Percentiles rank a stretch among this genome's conserved stretches.
Evolutionary conservation across 2,329 filamentous ascomycete genomes (phyloP).

Genomic region (Biscogniauxia marginata): DNA sequence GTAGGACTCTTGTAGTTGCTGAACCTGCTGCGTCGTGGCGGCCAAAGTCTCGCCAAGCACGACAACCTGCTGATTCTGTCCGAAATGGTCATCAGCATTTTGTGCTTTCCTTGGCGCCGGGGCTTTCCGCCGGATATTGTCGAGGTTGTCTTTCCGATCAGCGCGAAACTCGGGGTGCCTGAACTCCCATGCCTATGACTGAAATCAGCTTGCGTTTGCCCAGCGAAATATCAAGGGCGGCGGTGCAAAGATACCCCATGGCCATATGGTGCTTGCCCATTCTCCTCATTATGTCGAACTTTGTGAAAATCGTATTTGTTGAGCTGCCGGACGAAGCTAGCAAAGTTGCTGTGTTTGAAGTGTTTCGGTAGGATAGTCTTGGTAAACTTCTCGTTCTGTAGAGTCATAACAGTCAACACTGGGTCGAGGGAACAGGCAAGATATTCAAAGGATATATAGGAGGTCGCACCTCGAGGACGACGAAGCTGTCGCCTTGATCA

Average conservation of each 20-base stretch:
- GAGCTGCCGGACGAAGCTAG: conserved; percentile 73
- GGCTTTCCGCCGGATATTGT: conserved; percentile 94
- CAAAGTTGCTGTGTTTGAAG: conserved; percentile 83
- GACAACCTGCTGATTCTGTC: conserved; percentile 83
- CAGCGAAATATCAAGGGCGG: background rate
- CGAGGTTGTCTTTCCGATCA: conserved; percentile 92
- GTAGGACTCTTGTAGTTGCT: conserved; percentile 81
- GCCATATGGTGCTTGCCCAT: conserved; percentile 76
- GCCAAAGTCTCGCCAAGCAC: conserved; percentile 84
- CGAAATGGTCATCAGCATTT: conserved; percentile 64
- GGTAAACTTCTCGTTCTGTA: conserved; percentile 87
- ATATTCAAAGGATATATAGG: conserved; percentile 2
- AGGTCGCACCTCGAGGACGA: conserved; percentile 81
- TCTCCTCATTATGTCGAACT: conserved; percentile 88
- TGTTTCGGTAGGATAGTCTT: conserved; percentile 80
- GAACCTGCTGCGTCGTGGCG: conserved; percentile 89
- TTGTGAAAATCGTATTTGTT: conserved; percentile 87
- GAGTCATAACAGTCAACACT: no score
- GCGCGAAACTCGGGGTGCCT: conserved; percentile 95
- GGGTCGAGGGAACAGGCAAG: conserved; percentile 24
- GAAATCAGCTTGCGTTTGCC: conserved; percentile 28
- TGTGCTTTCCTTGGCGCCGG: conserved; percentile 81
- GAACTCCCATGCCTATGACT: conserved; percentile 81
- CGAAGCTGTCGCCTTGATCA: conserved; percentile 91
- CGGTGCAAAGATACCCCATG: conserved; percentile 60